These are phyloP conservation scores for Xylaria grammica DNA, from an alignment of 495 filamentous ascomycete species.

Conservation along the genomic window DNA sequence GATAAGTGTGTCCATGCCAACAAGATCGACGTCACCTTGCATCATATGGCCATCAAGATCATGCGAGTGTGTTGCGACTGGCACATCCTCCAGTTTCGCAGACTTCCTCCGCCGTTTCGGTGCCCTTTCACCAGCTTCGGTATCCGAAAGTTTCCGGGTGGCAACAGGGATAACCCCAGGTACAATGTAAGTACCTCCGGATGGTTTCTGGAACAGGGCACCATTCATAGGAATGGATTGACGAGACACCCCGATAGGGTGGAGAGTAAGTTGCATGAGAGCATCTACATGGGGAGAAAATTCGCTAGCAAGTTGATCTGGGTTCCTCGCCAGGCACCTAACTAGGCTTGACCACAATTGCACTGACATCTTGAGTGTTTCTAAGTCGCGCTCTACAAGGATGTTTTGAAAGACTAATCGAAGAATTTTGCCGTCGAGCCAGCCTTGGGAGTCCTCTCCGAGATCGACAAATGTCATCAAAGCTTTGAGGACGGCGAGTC, in stretches of 20 bases:
- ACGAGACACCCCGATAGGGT: constrained; percentile 88
- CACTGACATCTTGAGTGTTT: constrained; percentile 73
- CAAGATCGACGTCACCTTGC: constrained; percentile 91
- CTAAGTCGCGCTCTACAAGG: constrained; percentile 87
- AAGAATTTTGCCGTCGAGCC: constrained; percentile 88
- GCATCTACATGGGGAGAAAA: constrained; percentile 74
- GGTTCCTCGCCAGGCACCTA: constrained; percentile 64
- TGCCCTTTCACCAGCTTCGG: constrained; percentile 49
- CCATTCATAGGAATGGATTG: constrained; percentile 90
- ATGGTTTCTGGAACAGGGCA: constrained; percentile 87
- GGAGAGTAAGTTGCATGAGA: constrained; percentile 77
- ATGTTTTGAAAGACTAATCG: constrained; percentile 93
- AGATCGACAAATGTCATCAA: constrained; percentile 91
- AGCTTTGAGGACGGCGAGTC: constrained; percentile 89
- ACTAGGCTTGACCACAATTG: constrained; percentile 86
- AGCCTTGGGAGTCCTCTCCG: constrained; percentile 81
- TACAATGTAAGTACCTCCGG: constrained; percentile 78
- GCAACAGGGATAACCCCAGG: constrained; percentile 49
- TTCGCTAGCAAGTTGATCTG: constrained; percentile 64
- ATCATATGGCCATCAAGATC: constrained; percentile 99
- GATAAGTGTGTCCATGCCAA: constrained; percentile 84
- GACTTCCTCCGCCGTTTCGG: constrained; percentile 80
- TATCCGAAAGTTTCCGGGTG: constrained; percentile 66
- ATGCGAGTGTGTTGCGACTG: constrained; percentile 67
- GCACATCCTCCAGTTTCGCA: constrained; percentile 77